Base-by-base conservation (phyloP, 192 early-diverging fungal genomes). In the Entomortierella lignicola region DNA sequence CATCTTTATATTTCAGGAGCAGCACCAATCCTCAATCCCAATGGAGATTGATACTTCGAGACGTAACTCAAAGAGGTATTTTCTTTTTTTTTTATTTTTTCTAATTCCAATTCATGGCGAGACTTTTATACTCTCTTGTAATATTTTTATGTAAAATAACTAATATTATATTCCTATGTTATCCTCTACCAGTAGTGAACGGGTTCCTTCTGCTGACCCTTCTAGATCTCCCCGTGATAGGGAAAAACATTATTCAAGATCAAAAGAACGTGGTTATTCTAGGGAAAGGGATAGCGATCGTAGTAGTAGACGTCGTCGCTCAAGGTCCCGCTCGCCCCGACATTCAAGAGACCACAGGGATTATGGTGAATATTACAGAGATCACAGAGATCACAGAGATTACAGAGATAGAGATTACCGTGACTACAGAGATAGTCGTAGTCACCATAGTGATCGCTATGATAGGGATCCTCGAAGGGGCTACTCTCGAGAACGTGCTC, bases 321-420 rank as follows among this genome's bases (percentile, higher is more conserved):
- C 86, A 26, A 72, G 81, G 58, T 85, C 84, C 27, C 85, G 82
- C 53, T 81, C 74, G 53, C 63, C 63, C 8, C 74, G 81, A 0
- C 66, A 66, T 58, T 84, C 82, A 48, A 62, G 80, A 55, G 77
- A 72, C 21, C 72, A 69, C 4, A 58, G 67, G 31, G 57, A 77
- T 15, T 68, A 60, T 64, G 59, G 57, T 31, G 68, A 65, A 23
- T 56, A 69, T 63, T n/a, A 77, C 59, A 72, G 66, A 64, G 61
- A 77, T 57, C 55, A 72, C 43, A 47, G 82, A 26, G 56, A 82
- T 8, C 41, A 72, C 44, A 80, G 55, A 50, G 58, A 80, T 59
- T 63, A 81, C 62, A 80, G 77, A 68, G 86, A 72, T 77, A 81
- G 61, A 54, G 85, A 73, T 77, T 81, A 43, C 69, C 80, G 65